phyloP scores from a whole-genome alignment of 1,284 basidiomycete genomes.

The Sphagnurus paluster region DNA sequence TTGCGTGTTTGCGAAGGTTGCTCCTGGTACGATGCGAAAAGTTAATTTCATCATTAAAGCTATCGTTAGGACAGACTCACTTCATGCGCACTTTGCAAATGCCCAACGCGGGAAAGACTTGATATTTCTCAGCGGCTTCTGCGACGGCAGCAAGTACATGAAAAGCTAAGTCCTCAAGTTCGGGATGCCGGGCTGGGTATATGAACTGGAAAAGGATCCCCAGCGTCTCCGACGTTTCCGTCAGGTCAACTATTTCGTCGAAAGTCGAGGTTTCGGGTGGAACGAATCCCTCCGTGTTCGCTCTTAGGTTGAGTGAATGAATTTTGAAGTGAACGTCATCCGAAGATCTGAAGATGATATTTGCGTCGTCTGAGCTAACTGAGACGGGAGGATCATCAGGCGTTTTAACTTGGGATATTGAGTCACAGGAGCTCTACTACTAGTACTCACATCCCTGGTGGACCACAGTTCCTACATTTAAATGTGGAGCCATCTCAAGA shows the following conservation, averaged over 20 bases:
- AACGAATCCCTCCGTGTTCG: conserved; percentile 18
- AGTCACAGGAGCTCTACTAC: too few species aligned
- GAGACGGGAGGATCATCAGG: too few species aligned
- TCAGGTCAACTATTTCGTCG: conserved; percentile 13
- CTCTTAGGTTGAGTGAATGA: conserved; percentile 22
- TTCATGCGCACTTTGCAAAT: conserved; percentile 19
- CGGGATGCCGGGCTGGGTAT: conserved; percentile 13
- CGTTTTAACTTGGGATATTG: too few species aligned
- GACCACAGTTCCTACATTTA: too few species aligned
- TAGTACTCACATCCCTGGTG: too few species aligned
- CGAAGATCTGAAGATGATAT: conserved; percentile 24
- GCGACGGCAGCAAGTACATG: conserved; percentile 20
- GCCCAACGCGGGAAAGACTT: conserved; percentile 25
- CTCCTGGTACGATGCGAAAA: too few species aligned
- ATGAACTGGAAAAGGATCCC: conserved; percentile 18
- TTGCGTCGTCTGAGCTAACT: conserved; percentile 24
- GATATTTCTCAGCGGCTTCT: conserved; percentile 30
- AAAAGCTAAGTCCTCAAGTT: conserved; percentile 8
- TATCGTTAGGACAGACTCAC: too few species aligned
- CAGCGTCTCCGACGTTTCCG: conserved; percentile 16
- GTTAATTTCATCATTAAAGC: too few species aligned
- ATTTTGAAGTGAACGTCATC: conserved; percentile 26
- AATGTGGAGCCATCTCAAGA: too few species aligned
- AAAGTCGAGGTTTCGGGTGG: not conserved
- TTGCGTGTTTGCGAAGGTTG: too few species aligned